Evolutionary conservation across 1,284 basidiomycete genomes (phyloP), one percentile per base, ranked within the genome.

Genomic region (Pascua guehoae): DNA sequence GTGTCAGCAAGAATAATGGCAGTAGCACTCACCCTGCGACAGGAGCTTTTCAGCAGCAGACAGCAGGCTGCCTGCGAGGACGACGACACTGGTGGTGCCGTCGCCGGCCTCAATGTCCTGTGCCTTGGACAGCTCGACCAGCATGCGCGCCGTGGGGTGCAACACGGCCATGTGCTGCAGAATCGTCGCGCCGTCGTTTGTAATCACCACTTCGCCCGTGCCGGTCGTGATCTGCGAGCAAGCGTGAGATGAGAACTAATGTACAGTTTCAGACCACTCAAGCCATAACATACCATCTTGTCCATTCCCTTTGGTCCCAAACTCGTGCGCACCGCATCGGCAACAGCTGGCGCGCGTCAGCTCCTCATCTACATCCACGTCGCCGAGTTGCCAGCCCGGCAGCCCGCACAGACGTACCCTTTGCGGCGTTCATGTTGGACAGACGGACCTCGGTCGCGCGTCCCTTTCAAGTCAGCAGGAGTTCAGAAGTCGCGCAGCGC

Each of bases 51-150:
- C 96, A 18, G 96, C 94, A 32, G 94, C 94, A 49, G 88, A 88
- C 4, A 99, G 82, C 47, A 99, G 80, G 69, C 87, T 89, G 53
- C 96, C 96, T 40, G 96, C 96, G 42, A 98, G 83, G 17, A 99
- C 93, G 45, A 99, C 96, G 18, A 99, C 96, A 42, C 89, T 89
- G 12, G 96, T 99, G n/a, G 96, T 99, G 24, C 96, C 96, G 77
- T 99, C 96, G 62, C 96, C 96, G 18, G 96, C 96, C 78, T 98
- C 96, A 53, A 98, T 86, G 77, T 99, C 96, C 82, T 99, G 96
- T 17, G 96, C 96, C 55, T 90, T 89, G 48, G 95, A 98, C 37
- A 99, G 83, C 80, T 99, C 96, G 61, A 98, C 96, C 50, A 97
- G 84, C 96, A 99, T 99, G 78, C 95, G 89, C 32, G 96, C 96